Base-by-base conservation (phyloP, 148 eudicot species). In the Cornus suecica region DNA sequence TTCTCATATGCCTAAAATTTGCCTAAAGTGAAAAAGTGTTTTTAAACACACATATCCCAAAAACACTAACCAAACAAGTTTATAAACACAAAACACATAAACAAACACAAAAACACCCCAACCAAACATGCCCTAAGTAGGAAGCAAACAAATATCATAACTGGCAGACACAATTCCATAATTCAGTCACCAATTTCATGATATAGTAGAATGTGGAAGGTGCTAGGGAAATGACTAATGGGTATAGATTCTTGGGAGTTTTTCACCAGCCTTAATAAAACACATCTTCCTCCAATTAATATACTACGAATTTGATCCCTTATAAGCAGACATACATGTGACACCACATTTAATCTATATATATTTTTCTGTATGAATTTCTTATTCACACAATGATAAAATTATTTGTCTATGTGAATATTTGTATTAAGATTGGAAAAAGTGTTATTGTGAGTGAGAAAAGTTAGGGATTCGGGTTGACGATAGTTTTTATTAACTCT, bases 361-460 rank as follows among this genome's bases (percentile, higher is more conserved):
- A 37, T 37, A 72, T 58, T 72, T 64, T 4, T 41, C 25, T 41
- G 14, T 1, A 45, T 68, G 65, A 56, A 30, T 11, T 54, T 54
- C 56, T 10, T 18, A 1, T 71, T 32, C n/a, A n/a, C n/a, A n/a
- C n/a, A n/a, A n/a, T n/a, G n/a, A n/a, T n/a, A n/a, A n/a, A n/a
- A n/a, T n/a, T n/a, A n/a, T n/a, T n/a, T n/a, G n/a, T n/a, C n/a
- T n/a, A n/a, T n/a, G n/a, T n/a, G n/a, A n/a, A n/a, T n/a, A n/a
- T n/a, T n/a, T n/a, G n/a, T n/a, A n/a, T n/a, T n/a, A n/a, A n/a
- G n/a, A n/a, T n/a, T n/a, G n/a, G n/a, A n/a, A n/a, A n/a, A n/a
- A 20, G 74, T 52, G 63, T 16, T 8, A 62, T 18, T 70, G 63
- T 70, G 74, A 70, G 63, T 70, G 74, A 37, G 68, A 23, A 34